Conservation (phyloP, 192 early-diverging fungal species). For the Mortierella hygrophila region DNA sequence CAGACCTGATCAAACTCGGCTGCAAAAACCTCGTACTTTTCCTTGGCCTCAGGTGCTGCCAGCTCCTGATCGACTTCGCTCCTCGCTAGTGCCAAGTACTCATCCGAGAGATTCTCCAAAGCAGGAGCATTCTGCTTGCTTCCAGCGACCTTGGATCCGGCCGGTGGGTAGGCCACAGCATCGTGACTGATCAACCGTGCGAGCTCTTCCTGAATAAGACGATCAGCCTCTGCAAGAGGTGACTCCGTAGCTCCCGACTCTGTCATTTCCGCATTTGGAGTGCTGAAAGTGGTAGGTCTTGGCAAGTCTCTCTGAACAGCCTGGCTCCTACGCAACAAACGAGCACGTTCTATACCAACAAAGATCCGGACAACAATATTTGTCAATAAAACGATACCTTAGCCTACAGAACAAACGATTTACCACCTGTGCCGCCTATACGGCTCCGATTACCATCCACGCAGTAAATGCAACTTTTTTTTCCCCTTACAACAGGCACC, state of each 20-base stretch:
- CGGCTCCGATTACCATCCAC: too few relatives aligned
- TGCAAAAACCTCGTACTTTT: slow-evolving; percentile 33
- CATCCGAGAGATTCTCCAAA: slow-evolving; percentile 69
- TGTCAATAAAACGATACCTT: neutral
- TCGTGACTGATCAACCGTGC: slow-evolving; percentile 78
- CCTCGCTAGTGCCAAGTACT: slow-evolving; percentile 69
- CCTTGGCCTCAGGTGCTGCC: slow-evolving; percentile 50
- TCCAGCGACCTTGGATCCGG: slow-evolving; percentile 68
- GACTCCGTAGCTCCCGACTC: slow-evolving; percentile 14
- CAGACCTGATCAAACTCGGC: slow-evolving; percentile 48
- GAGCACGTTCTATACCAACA: slow-evolving; percentile 52
- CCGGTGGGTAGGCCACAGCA: slow-evolving; percentile 76
- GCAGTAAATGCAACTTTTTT: too few relatives aligned
- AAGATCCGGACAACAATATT: neutral
- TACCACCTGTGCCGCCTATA: too few relatives aligned
- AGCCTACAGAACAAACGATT: neutral
- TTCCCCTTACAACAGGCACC: too few relatives aligned
- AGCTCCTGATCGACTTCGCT: slow-evolving; percentile 53
- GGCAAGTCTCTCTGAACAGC: slow-evolving; percentile 84
- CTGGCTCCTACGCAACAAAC: slow-evolving; percentile 73
- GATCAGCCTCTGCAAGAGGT: slow-evolving; percentile 59
- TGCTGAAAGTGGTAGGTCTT: slow-evolving; percentile 68
- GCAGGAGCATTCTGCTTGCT: slow-evolving; percentile 27
- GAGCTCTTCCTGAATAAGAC: slow-evolving; percentile 80
- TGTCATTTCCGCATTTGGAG: slow-evolving; percentile 19